Percentiles rank a stretch among this genome's conserved stretches.
phyloP scores from a whole-genome alignment of 2,329 filamentous ascomycete genomes.

The Simplicillium sp. region DNA sequence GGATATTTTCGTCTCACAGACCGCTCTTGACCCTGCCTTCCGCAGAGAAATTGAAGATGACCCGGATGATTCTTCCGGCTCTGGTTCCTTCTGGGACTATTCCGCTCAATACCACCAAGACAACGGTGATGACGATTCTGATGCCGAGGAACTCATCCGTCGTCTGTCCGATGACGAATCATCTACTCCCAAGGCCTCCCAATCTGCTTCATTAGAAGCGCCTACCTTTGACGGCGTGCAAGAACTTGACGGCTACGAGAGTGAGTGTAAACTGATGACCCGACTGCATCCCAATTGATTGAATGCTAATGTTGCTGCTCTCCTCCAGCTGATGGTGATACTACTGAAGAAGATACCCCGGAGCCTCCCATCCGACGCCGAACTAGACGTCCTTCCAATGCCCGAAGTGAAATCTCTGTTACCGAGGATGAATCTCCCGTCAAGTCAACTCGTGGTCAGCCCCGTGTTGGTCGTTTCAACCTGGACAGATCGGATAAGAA shows the following conservation, averaged over 20 bases:
- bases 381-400: constrained; percentile 28
- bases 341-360: constrained; percentile 50
- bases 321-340: constrained; percentile 46
- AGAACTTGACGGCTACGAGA: constrained; percentile 49
- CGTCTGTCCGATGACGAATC: constrained; percentile 26
- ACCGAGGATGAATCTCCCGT: constrained; percentile 39
- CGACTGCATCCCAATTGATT: no score
- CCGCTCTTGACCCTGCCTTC: constrained; percentile 60
- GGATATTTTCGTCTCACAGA: constrained; percentile 70
- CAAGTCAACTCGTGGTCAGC: constrained; percentile 38
- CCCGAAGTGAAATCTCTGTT: constrained; percentile 33
- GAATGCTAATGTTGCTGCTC: not conserved
- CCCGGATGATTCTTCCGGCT: constrained; percentile 46
- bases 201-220: constrained; percentile 14
- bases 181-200: constrained; percentile 29
- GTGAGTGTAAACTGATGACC: constrained; percentile 33
- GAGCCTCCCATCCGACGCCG: constrained; percentile 39
- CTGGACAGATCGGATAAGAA: constrained; percentile 45
- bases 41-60: constrained; percentile 66
- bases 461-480: constrained; percentile 44
- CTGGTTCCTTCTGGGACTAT: constrained; percentile 56
- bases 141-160: constrained; percentile 30
- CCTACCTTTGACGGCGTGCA: constrained; percentile 22
- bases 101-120: constrained; percentile 30
- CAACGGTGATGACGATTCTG: constrained; percentile 26